Evolutionary conservation across 2,329 filamentous ascomycete genomes (phyloP), one percentile per base, ranked within the genome.

Genomic region (Pseudovirgaria hyperparasitica): DNA sequence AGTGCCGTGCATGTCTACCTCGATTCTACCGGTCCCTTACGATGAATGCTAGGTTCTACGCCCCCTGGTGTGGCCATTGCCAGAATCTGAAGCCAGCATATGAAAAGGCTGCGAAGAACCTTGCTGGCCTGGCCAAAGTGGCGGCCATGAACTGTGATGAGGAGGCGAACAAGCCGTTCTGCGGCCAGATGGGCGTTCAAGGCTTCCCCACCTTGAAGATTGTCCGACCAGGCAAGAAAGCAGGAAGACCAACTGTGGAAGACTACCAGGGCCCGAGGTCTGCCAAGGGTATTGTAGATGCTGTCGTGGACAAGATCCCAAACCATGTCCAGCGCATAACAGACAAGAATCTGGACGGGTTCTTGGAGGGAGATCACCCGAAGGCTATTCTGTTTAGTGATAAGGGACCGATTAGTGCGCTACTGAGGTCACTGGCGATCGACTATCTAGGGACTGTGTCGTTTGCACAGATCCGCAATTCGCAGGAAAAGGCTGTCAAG

Each of bases 181-280:
- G 90, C 54, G 74, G 77, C 24, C 59, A 66, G 40, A 81, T 94
- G 71, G 87, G 85, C 29, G 72, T 98, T 5, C 68, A 93, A 58
- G 90, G 90, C 32, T 98, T 94, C 60, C 90, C 90, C 1, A 96
- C 90, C 1, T 65, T 98, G 38, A 98, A 98, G 67, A 87, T 92
- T 25, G 73, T 96, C 28, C 76, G 74, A 13, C 90, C 90, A 0
- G 73, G 79, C 37, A 84, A 82, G 60, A 92, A 86, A 56, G 59
- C 69, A 17, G 77, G 78, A 31, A 79, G 74, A 47, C 87, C 90
- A 2, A 66, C 72, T 4, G 73, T 96, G 6, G 85, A 94, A 52
- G 86, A 94, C 50, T 98, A 98, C 58, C 70, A 90, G 33, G 90
- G 90, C 9, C 63, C 72, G 9, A 73, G 90, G 34, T 78, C 68